Evolutionary conservation across 805 yeast genomes (phyloP), one percentile per base, ranked within the genome.

Genomic region (Alloascoidea hylecoeti): DNA sequence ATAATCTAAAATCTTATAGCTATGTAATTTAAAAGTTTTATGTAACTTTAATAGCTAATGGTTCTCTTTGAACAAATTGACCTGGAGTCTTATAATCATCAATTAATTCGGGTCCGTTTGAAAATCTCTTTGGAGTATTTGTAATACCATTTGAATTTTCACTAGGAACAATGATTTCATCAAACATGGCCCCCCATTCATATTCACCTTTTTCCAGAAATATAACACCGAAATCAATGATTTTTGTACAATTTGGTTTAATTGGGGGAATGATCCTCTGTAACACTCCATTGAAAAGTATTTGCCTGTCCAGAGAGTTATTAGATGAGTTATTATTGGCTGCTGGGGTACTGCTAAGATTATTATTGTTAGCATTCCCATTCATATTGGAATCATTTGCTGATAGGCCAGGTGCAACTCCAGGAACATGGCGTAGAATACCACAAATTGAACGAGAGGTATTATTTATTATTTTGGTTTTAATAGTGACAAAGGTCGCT

Each of bases 131-230:
- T n/a, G n/a, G n/a, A 9, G 30, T 23, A n/a, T 9, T n/a, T 23
- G n/a, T n/a, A 23, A n/a, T 23, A n/a, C 30, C 30, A 9, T 23
- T 23, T 9, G 9, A 23, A n/a, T 23, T 23, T 23, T 23, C 30
- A 23, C 30, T n/a, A n/a, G 30, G 50, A 14, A 39, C 41, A 12
- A 40, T 39, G 18, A 49, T 32, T 40, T 66, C 71, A 39, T 76
- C 81, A 44, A 75, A 61, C 12, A 74, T 54, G 0, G 70, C 68
- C 1, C 88, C 84, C 79, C 95, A 78, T 52, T 83, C 92, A 51
- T 78, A 86, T 36, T 72, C 78, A 2, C 96, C 97, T 35, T 66
- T 66, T 39, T 81, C 88, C 30, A 88, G 58, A 3, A 84, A 70
- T 15, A 78, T 66, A 36, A 78, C 68, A 4, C 83, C 73, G 32